These are phyloP conservation scores for Apiospora arundinis DNA, from an alignment of 2,329 filamentous ascomycete species.

Conservation along the genomic window DNA sequence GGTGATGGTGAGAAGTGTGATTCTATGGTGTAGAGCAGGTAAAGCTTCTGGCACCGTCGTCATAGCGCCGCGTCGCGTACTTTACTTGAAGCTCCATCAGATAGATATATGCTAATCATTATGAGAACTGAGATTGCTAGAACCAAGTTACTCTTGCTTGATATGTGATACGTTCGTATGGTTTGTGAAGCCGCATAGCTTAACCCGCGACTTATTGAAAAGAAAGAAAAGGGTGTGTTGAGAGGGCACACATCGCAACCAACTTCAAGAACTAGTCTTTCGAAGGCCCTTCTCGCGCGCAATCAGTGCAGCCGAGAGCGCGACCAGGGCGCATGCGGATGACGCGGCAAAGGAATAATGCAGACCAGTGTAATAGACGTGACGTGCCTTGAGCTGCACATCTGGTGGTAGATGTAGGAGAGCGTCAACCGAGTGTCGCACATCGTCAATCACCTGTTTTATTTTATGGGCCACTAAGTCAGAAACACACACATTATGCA, in stretches of 20 bases:
- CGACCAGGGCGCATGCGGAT: conserved; percentile 56
- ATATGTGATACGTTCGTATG: background rate
- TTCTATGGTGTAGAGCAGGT: background rate
- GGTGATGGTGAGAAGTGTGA: background rate
- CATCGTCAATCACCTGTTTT: conserved; percentile 65
- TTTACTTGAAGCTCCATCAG: background rate
- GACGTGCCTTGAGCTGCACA: conserved; percentile 59
- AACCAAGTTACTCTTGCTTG: background rate
- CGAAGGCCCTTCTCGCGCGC: conserved; percentile 43
- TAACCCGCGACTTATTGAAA: background rate
- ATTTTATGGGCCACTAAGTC: background rate
- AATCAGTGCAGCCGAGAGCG: conserved; percentile 54
- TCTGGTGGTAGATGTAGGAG: conserved; percentile 61
- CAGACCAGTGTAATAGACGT: conserved; percentile 67
- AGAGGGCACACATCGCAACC: background rate
- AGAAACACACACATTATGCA: conserved; percentile 26
- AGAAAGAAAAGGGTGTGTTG: background rate
- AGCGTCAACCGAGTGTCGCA: conserved; percentile 65
- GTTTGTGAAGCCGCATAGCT: background rate
- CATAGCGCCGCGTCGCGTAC: background rate
- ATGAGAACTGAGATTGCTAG: background rate
- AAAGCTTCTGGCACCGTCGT: background rate
- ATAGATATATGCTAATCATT: background rate
- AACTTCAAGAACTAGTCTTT: conserved; percentile 33
- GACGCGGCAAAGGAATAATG: conserved; percentile 62